Percentiles rank a stretch among this genome's conserved stretches.
Evolutionary conservation across 169 alveolate species (phyloP).

Genomic region (Plasmodium sp.): DNA sequence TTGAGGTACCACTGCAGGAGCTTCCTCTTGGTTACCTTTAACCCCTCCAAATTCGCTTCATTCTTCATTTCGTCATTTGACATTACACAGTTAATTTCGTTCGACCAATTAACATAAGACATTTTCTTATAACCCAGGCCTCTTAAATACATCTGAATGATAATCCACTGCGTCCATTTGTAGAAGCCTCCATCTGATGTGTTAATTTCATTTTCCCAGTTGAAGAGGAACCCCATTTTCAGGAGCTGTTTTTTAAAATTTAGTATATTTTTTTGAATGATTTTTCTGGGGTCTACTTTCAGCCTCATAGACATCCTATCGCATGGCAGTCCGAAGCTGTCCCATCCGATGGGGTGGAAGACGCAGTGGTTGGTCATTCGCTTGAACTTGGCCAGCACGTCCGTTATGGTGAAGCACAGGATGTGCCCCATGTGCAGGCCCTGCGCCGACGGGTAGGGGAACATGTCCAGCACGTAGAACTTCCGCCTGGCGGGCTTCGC

Average conservation of each 20-base stretch:
- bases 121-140: constrained; percentile 88
- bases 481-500: constrained; percentile 30
- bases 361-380: constrained; percentile 87
- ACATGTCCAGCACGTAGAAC: constrained; percentile 89
- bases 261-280: constrained; percentile 84
- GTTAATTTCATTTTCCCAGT: constrained; percentile 91
- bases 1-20: constrained; percentile 91
- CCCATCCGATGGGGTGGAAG: constrained; percentile 96
- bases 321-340: constrained; percentile 94
- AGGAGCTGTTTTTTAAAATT: constrained; percentile 88
- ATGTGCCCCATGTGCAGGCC: constrained; percentile 95
- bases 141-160: constrained; percentile 84
- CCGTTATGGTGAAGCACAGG: constrained; percentile 92
- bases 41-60: constrained; percentile 91
- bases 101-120: constrained; percentile 85
- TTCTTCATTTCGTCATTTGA: constrained; percentile 93
- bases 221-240: constrained; percentile 90
- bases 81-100: constrained; percentile 87
- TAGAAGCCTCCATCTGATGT: constrained; percentile 90
- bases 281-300: constrained; percentile 81
- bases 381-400: constrained; percentile 90
- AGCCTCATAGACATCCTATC: constrained; percentile 91
- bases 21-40: constrained; percentile 85
- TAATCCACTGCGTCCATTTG: constrained; percentile 93
- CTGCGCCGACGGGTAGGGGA: constrained; percentile 94